Conservation (phyloP, 768 basidiomycete genomes). For the Candolleomyces aberdarensis region DNA sequence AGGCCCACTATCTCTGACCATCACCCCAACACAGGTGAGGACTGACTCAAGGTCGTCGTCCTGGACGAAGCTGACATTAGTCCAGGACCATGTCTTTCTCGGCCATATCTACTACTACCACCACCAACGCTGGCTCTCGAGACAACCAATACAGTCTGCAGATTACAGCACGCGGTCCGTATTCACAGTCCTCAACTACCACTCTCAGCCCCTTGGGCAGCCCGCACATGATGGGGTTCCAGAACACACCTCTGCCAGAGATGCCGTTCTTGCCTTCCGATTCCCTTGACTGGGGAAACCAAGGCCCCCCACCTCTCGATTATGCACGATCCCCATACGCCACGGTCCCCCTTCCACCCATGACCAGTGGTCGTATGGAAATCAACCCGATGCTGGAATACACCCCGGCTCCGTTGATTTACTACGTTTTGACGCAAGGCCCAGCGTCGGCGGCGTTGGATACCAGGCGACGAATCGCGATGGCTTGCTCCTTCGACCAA, state of each 20-base stretch:
- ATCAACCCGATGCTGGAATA: slow-evolving; percentile 8
- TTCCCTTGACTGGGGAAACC: slow-evolving; percentile 1
- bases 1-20: too few species aligned
- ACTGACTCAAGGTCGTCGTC: too few species aligned
- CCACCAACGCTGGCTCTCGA: neutral
- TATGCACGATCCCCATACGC: neutral
- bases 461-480: neutral
- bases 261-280: neutral
- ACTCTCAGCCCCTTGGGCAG: slow-evolving; percentile 5
- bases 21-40: too few species aligned
- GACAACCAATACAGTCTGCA: neutral
- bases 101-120: neutral
- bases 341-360: slow-evolving; percentile 3
- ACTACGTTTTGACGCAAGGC: neutral
- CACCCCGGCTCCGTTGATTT: slow-evolving; percentile 2
- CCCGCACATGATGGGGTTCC: slow-evolving; percentile 1
- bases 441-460: slow-evolving; percentile 2
- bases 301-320: neutral
- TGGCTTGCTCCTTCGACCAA: slow-evolving; percentile 1
- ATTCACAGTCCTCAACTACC: neutral
- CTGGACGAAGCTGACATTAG: neutral
- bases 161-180: slow-evolving; percentile 1
- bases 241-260: neutral
- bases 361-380: neutral
- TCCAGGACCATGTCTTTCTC: neutral